Conservation (phyloP, 805 yeast genomes). For the Myxozyma mucilagina region DNA sequence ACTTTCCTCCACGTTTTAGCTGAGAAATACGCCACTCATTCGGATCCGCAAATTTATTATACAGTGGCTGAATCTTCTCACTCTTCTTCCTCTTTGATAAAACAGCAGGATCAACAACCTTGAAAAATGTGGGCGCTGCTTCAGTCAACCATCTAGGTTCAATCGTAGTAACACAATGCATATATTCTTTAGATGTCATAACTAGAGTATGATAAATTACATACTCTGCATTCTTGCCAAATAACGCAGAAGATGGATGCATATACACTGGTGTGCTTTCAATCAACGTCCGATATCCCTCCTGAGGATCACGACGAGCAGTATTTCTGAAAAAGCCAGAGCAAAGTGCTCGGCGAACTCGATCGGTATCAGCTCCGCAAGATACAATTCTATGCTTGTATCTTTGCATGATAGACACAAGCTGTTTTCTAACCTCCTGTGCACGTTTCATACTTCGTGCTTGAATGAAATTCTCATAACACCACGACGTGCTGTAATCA, state of each 20-base stretch:
- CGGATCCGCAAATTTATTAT: constrained; percentile 59
- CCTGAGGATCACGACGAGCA: constrained; percentile 64
- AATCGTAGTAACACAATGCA: constrained; percentile 72
- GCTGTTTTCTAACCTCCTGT: constrained; percentile 68
- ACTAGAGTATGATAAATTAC: constrained; percentile 82
- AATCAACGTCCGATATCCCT: constrained; percentile 46
- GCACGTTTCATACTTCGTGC: constrained; percentile 69
- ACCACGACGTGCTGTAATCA: constrained; percentile 75
- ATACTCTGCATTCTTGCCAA: constrained; percentile 72
- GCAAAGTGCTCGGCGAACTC: constrained; percentile 56
- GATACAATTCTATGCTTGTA: constrained; percentile 38
- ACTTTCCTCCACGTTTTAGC: constrained; percentile 35
- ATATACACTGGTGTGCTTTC: constrained; percentile 55
- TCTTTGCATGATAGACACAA: constrained; percentile 50
- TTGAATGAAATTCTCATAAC: constrained; percentile 79
- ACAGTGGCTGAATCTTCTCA: constrained; percentile 73
- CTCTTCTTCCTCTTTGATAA: constrained; percentile 54
- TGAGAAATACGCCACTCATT: constrained; percentile 76
- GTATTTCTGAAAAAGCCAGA: constrained; percentile 71
- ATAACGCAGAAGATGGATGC: constrained; percentile 83
- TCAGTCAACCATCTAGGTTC: constrained; percentile 72
- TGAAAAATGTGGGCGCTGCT: constrained; percentile 76
- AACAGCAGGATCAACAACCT: constrained; percentile 54
- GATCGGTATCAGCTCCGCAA: constrained; percentile 40
- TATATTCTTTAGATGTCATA: constrained; percentile 81